Base-by-base conservation (phyloP, 768 basidiomycete species). In the Multifurca ochricompacta region DNA sequence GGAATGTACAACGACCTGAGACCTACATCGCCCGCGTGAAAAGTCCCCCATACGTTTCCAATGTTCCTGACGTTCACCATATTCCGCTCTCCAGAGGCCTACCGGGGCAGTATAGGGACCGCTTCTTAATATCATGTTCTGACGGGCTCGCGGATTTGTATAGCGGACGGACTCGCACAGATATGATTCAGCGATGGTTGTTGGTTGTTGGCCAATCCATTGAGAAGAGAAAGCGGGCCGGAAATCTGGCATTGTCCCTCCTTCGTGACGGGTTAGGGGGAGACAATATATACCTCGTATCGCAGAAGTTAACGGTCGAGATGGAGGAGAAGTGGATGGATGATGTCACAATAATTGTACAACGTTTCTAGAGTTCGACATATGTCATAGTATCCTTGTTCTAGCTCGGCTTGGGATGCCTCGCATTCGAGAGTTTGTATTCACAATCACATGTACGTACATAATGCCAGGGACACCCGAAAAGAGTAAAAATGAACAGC, bases 321-420 rank as follows among this genome's bases (percentile, higher is more conserved):
- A 77, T 76, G 70, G 72, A 72, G 51, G 75, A 74, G 35, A 69
- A 70, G 51, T 77, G 75, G 76, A 72, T 77, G 65, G 77, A 77
- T 56, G 76, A 77, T 55, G 70, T 73, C 18, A 77, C 76, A 7
- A 67, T 77, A 23, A 53, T 77, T 19, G 70, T 78, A 45, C 75
- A 74, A 51, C 67, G 67, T 48, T 62, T 73, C 18, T 69, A 42
- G 43, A 39, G 9, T 11, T 27, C 48, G n/a, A n/a, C n/a, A 28
- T 8, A 28, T 23, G 18, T 16, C 36, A 41, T 34, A 4, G 10
- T n/a, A n/a, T n/a, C n/a, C n/a, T n/a, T n/a, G n/a, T n/a, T n/a
- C n/a, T n/a, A 28, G 28, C 39, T 21, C 18, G 30, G 31, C 39
- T 40, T 32, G 8, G n/a, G 35, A 49, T 49, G 49, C 32, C 25